phyloP scores from a whole-genome alignment of 2,329 filamentous ascomycete species.

The Colletotrichum godetiae region DNA sequence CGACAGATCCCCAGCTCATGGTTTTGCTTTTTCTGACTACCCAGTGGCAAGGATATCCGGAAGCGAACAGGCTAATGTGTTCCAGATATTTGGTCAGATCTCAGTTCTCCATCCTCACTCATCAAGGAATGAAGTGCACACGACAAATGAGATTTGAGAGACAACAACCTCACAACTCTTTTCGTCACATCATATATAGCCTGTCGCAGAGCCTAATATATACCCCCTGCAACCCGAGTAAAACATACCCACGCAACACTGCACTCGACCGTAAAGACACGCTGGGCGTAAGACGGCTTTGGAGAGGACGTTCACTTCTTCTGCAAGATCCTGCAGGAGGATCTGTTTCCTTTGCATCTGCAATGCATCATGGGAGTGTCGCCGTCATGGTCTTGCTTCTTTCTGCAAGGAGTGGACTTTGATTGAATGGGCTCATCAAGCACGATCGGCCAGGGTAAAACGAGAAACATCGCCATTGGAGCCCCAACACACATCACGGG shows the following conservation, averaged over 20 bases:
- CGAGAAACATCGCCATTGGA: not conserved
- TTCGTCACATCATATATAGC: not conserved
- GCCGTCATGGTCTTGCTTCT: conserved; percentile 4
- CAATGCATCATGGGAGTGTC: conserved; percentile 1
- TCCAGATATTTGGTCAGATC: conserved; percentile 25
- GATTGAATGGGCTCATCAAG: conserved; percentile 8
- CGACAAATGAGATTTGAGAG: not conserved
- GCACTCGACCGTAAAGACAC: not conserved
- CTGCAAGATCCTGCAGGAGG: conserved; percentile 32
- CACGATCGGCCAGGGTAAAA: not conserved
- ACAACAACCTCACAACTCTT: not conserved
- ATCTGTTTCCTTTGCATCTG: conserved; percentile 16
- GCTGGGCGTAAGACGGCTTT: not conserved
- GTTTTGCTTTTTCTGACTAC: conserved; percentile 21
- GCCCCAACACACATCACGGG: not conserved
- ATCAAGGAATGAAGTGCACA: conserved; percentile 12
- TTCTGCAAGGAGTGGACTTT: conserved; percentile 7
- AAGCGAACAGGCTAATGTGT: conserved; percentile 6
- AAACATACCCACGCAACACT: not conserved
- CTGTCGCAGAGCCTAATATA: not conserved
- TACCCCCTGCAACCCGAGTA: not conserved
- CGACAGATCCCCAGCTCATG: conserved; percentile 1
- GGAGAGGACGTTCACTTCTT: not conserved
- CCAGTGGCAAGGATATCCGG: not conserved
- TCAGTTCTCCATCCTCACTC: conserved; percentile 7